Evolutionary conservation across 257 asterid genomes (phyloP), one percentile per base, ranked within the genome.

Genomic region (Anisodus tanguticus): DNA sequence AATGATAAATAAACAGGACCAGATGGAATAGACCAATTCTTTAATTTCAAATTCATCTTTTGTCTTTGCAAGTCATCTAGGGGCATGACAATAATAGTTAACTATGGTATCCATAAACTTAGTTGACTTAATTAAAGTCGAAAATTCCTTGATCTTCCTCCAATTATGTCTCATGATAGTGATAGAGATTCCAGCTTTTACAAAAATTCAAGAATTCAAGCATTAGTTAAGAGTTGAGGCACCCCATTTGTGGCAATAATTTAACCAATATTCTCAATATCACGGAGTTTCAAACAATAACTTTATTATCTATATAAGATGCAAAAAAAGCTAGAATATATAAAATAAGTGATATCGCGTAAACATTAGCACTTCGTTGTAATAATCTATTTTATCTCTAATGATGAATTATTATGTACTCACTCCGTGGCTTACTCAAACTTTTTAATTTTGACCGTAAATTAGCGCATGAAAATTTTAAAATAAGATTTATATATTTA

Each of bases 121-220:
- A 1, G 45, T 66, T 66, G 72, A 11, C 45, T 66, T 6, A 31
- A 74, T 59, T 7, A 15, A 49, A 76, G n/a, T 49, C 16, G 15
- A 76, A 76, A 13, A n/a, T 76, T 76, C 81, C 0, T 26, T 0
- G 47, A 76, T 51, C 81, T 76, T 76, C 63, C 81, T 13, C 43
- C 63, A 76, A 26, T 76, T 10, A 64, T 22, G 26, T 22, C 26
- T 76, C 63, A 51, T 12, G 22, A 76, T 35, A 51, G 47, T 51
- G 26, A 15, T 15, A 6, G 63, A 49, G 43, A 76, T 76, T 76
- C 22, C 12, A 51, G 17, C 41, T 51, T 51, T 72, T 19, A 10
- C 5, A 47, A 76, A 22, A 22, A 76, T 3, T 47, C 80, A 58
- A 58, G 5, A 58, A 58, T 41, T 41, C 45, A 3, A 41, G 45